Evolutionary conservation across 345 rosid species (phyloP).

Genomic region (Ceriops decandra): DNA sequence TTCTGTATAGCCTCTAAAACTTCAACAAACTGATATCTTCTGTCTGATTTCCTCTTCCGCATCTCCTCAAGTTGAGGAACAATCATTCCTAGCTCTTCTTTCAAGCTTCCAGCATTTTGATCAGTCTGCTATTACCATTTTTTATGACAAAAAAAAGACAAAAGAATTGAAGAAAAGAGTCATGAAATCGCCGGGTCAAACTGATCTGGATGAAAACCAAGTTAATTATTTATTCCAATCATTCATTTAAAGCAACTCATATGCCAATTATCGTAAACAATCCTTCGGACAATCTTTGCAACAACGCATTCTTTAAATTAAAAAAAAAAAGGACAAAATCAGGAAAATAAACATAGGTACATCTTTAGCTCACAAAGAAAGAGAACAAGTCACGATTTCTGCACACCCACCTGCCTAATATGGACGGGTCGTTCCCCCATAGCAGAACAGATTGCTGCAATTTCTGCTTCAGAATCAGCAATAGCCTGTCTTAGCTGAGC

Average conservation of each 20-base stretch:
- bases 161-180: neutral
- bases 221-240: too few relatives aligned
- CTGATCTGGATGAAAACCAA: too few relatives aligned
- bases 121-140: conserved; percentile 50
- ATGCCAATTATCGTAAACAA: too few relatives aligned
- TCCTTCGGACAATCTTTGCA: too few relatives aligned
- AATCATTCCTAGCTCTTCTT: conserved; percentile 66
- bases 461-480: conserved; percentile 88
- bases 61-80: conserved; percentile 89
- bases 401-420: conserved; percentile 68
- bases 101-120: conserved; percentile 71
- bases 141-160: neutral
- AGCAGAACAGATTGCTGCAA: conserved; percentile 81
- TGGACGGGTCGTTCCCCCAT: conserved; percentile 92
- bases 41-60: conserved; percentile 66
- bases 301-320: too few relatives aligned
- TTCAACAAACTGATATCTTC: conserved; percentile 74
- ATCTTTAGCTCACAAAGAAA: neutral
- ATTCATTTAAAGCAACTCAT: too few relatives aligned
- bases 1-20: conserved; percentile 50
- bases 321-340: too few relatives aligned
- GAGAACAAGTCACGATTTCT: neutral
- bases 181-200: neutral
- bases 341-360: neutral
- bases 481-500: conserved; percentile 82